Percentiles rank a stretch among this genome's conserved stretches.
phyloP scores from a whole-genome alignment of 1,284 basidiomycete genomes.

The Ceratobasidium sp. region DNA sequence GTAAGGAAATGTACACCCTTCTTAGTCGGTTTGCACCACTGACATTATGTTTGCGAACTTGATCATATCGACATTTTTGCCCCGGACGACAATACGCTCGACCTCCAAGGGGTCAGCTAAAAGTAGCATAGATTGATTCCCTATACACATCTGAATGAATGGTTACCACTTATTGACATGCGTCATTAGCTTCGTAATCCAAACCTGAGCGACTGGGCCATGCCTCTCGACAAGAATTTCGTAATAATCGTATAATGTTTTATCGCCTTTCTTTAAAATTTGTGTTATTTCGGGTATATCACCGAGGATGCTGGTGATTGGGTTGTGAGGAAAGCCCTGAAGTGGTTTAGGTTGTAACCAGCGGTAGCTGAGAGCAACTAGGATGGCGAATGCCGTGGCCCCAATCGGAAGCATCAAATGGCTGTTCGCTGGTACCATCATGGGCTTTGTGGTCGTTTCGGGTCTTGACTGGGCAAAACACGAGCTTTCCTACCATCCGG shows the following conservation, averaged over 20 bases:
- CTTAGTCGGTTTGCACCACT: not conserved
- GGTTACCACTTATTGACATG: too few relatives aligned
- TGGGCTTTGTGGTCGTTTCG: not conserved
- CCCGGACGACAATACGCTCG: conserved; percentile 4
- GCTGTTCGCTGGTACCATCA: not conserved
- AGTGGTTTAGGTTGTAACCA: conserved; percentile 25
- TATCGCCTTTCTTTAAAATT: not conserved
- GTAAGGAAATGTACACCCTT: not conserved
- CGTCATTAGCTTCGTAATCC: not conserved
- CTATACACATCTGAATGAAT: conserved; percentile 6
- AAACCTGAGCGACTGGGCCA: conserved; percentile 24
- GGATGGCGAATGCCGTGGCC: not conserved
- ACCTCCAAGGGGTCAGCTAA: conserved; percentile 13
- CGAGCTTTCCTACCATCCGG: not conserved
- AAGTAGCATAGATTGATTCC: not conserved
- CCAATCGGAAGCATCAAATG: not conserved
- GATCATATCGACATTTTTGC: conserved; percentile 9
- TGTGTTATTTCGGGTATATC: conserved; percentile 13
- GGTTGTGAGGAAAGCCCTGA: conserved; percentile 18
- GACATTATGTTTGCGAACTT: not conserved
- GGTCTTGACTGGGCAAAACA: not conserved
- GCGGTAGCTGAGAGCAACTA: not conserved
- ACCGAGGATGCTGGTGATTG: conserved; percentile 12
- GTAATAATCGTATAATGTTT: not conserved
- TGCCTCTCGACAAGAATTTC: not conserved